A percentile compares a stretch with the other conserved stretches of the same genome.
phyloP scores from a whole-genome alignment of 768 basidiomycete genomes.

The Tylopilus plumbeoviolaceoides region DNA sequence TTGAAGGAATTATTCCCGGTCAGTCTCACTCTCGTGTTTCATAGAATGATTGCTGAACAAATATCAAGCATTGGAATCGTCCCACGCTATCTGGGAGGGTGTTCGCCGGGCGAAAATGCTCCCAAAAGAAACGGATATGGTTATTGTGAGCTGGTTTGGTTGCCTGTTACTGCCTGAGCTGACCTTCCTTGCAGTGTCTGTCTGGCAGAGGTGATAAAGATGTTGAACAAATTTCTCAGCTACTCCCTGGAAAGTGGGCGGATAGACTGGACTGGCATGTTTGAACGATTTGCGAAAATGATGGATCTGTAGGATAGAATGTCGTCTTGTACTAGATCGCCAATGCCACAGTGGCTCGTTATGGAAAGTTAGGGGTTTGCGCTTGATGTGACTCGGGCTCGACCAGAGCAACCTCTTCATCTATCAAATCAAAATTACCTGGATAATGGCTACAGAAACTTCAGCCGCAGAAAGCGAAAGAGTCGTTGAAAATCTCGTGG shows the following conservation, averaged over 20 bases:
- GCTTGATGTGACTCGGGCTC: neutral
- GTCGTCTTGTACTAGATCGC: neutral
- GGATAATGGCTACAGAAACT: constrained; percentile 42
- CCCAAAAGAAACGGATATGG: constrained; percentile 80
- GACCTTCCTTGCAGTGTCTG: constrained; percentile 55
- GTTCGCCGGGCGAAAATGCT: constrained; percentile 80
- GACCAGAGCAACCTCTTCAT: neutral
- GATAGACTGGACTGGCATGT: constrained; percentile 93
- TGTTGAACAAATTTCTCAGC: constrained; percentile 91
- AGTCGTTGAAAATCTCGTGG: constrained; percentile 64
- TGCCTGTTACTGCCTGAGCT: constrained; percentile 5
- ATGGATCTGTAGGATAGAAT: neutral
- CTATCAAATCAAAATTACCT: neutral
- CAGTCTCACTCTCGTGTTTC: constrained; percentile 16
- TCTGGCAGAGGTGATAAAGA: constrained; percentile 98
- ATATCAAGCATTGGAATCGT: constrained; percentile 78
- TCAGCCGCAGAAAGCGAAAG: constrained; percentile 43
- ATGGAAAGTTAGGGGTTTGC: constrained; percentile 11
- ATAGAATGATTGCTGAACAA: constrained; percentile 3
- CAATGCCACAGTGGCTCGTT: too few species aligned
- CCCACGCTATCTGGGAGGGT: constrained; percentile 94
- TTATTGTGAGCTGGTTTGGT: constrained; percentile 63
- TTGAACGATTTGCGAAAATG: constrained; percentile 16
- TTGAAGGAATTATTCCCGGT: constrained; percentile 98
- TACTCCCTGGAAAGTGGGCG: constrained; percentile 92